A percentile compares a stretch with the other conserved stretches of the same genome.
These are phyloP conservation scores for Sporothrix phasma DNA, from an alignment of 2,329 filamentous ascomycete genomes.

Conservation along the genomic window DNA sequence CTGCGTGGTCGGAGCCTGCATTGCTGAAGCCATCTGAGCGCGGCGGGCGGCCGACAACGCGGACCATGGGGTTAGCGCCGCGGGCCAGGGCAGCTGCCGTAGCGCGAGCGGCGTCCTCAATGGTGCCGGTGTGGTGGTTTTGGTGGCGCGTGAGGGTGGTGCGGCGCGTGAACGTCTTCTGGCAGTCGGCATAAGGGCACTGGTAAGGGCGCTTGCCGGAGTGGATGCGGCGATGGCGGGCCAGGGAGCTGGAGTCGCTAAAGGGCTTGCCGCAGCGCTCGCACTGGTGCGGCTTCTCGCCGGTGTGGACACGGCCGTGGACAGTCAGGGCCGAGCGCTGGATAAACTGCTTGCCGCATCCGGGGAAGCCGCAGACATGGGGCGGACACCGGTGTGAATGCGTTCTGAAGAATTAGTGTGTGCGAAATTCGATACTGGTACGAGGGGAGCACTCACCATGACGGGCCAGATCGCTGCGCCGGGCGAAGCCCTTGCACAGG, in stretches of 20 bases:
- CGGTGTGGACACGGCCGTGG: slow-evolving; percentile 89
- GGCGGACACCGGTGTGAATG: slow-evolving; percentile 89
- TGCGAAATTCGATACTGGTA: no score
- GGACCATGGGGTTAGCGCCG: slow-evolving; percentile 28
- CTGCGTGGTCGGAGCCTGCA: slow-evolving; percentile 55
- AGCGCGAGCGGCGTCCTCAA: slow-evolving; percentile 83
- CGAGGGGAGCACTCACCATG: no score
- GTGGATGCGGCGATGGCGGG: slow-evolving; percentile 87
- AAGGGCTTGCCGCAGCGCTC: slow-evolving; percentile 97
- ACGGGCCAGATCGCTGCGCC: slow-evolving; percentile 84
- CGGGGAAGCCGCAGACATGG: slow-evolving; percentile 81
- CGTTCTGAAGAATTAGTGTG: slow-evolving; percentile 51
- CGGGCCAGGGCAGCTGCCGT: slow-evolving; percentile 74
- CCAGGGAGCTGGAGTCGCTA: slow-evolving; percentile 89
- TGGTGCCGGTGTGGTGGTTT: slow-evolving; percentile 89
- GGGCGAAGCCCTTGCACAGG: slow-evolving; percentile 85
- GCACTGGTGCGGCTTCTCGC: slow-evolving; percentile 97
- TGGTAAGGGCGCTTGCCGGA: slow-evolving; percentile 95
- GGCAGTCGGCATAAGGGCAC: slow-evolving; percentile 92
- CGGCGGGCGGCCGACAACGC: slow-evolving; percentile 35
- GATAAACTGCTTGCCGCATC: slow-evolving; percentile 93
- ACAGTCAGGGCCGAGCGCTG: slow-evolving; percentile 93
- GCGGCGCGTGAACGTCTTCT: slow-evolving; percentile 94
- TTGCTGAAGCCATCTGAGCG: slow-evolving; percentile 55
- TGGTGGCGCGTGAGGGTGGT: slow-evolving; percentile 93